Evolutionary conservation across 352 stramenopile genomes (phyloP), one percentile per base, ranked within the genome.

Genomic region (Phytophthora colocasiae): DNA sequence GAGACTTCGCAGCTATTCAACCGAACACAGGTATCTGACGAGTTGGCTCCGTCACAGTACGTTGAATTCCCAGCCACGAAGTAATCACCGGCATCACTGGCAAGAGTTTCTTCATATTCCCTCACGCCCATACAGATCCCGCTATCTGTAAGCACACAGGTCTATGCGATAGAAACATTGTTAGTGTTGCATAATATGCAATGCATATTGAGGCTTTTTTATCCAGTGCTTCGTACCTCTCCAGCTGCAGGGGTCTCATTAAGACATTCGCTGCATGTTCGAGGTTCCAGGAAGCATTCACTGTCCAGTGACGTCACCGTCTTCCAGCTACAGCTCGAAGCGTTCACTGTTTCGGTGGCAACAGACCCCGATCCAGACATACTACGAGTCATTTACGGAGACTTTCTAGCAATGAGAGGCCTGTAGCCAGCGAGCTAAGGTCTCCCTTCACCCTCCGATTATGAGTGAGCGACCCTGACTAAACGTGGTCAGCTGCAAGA

Each of bases 201-300:
- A 19, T 19, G 19, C 19, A 19, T 19, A 54, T 29, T 26, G 11
- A 10, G 38, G 4, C 1, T 17, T 19, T 49, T 22, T n/a, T 22
- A 34, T 36, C 9, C 31, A 9, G 12, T 8, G 26, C 26, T 7
- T 40, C 10, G 3, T 58, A 83, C 75, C 48, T 80, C 59, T 50
- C 68, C 53, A n/a, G 60, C 77, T 22, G 67, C 70, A 4, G 69
- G 68, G 47, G 44, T 47, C 40, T 54, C 52, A 31, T 71, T 63
- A 26, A 83, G 47, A 58, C 75, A 83, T 36, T 83, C 75, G 27
- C 46, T 55, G 39, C 75, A 83, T 19, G 64, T 78, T 24, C 71
- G 68, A 27, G 75, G 64, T 41, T 68, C 36, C 1, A 77, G 38
- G 9, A 66, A 63, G 39, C 71, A 83, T 34, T 52, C 38, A 1